Percentiles rank a stretch among this genome's conserved stretches.
Evolutionary conservation across 2,329 filamentous ascomycete species (phyloP).

Genomic region (Fusarium sublunatum): DNA sequence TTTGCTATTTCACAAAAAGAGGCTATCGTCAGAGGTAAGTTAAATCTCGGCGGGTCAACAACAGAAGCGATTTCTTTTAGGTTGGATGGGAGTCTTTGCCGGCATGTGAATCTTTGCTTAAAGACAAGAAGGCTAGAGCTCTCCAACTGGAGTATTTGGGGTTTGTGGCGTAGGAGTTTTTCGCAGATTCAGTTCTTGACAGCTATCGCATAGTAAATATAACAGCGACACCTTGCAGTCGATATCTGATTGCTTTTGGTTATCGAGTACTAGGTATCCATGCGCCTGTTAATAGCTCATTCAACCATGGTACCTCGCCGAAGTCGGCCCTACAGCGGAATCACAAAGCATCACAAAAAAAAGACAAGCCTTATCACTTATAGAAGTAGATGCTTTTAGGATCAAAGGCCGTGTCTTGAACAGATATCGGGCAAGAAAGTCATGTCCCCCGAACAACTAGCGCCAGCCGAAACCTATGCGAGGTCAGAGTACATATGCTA

Average conservation of each 20-base stretch:
- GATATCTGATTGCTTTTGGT: background rate
- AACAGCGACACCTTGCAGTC: background rate
- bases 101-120: background rate
- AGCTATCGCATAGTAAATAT: conserved; percentile 2
- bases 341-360: conserved; percentile 1
- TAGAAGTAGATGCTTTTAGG: background rate
- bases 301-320: conserved; percentile 12
- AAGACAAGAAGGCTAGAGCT: background rate
- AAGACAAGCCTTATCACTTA: background rate
- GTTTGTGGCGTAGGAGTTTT: conserved; percentile 35
- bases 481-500: conserved; percentile 21
- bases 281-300: background rate
- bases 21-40: background rate
- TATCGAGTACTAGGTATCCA: background rate
- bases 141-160: conserved; percentile 17
- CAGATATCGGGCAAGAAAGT: too few relatives aligned
- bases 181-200: conserved; percentile 4
- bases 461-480: conserved; percentile 1
- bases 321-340: conserved; percentile 11
- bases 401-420: background rate
- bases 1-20: conserved; percentile 6
- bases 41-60: background rate
- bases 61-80: conserved; percentile 1
- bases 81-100: conserved; percentile 10
- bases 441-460: conserved; percentile 12